A percentile compares a stretch with the other conserved stretches of the same genome.
phyloP scores from a whole-genome alignment of 2,329 filamentous ascomycete genomes.

The Rachicladosporium sp. region DNA sequence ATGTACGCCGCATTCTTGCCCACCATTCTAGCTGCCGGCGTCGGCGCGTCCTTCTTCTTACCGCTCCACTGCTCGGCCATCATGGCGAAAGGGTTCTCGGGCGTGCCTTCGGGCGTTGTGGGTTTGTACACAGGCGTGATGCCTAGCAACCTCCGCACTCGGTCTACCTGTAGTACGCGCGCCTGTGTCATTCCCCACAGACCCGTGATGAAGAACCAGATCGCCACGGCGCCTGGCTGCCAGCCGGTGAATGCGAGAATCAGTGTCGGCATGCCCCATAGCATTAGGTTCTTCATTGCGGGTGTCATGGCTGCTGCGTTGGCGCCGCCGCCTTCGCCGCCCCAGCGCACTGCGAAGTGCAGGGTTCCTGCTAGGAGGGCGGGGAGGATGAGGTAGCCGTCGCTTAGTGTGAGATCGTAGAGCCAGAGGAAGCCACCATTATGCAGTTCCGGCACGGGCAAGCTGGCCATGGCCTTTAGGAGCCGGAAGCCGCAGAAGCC shows the following conservation, averaged over 20 bases:
- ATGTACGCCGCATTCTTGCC: neutral
- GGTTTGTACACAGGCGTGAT: conserved; percentile 26
- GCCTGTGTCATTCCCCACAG: conserved; percentile 28
- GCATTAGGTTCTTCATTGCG: conserved; percentile 28
- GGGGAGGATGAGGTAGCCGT: conserved; percentile 71
- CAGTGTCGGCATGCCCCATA: conserved; percentile 40
- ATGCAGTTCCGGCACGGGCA: conserved; percentile 73
- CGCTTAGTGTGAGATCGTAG: conserved; percentile 57
- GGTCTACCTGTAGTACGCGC: conserved; percentile 24
- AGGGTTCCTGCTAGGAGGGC: conserved; percentile 20
- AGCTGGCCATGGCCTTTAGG: conserved; percentile 55
- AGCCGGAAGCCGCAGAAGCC: conserved; percentile 73
- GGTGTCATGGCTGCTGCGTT: conserved; percentile 14
- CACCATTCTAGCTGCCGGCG: neutral
- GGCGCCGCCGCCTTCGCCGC: conserved; percentile 36
- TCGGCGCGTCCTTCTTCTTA: neutral
- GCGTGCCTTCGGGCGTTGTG: neutral
- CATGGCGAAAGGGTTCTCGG: neutral
- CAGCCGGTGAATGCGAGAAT: conserved; percentile 42
- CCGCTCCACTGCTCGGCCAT: neutral
- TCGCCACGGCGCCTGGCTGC: conserved; percentile 46
- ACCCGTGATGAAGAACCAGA: conserved; percentile 46
- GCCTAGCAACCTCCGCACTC: conserved; percentile 26
- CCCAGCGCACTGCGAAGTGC: conserved; percentile 27
- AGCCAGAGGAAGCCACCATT: conserved; percentile 67